Evolutionary conservation across 257 asterid genomes (phyloP), one percentile per base, ranked within the genome.

Genomic region (Parsonsia alboflavescens): DNA sequence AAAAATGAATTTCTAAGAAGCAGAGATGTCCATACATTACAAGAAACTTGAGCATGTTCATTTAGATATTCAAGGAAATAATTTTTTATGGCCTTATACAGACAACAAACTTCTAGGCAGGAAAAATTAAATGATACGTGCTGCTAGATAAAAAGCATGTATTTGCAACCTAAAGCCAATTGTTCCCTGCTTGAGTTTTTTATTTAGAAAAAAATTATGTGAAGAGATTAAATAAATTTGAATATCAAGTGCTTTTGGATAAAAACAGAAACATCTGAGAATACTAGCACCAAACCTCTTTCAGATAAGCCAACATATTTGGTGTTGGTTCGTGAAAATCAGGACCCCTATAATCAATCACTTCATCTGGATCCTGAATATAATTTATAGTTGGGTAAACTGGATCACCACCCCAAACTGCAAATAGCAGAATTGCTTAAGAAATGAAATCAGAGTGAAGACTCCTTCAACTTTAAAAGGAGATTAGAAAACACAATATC

Each of bases 391-490:
- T 94, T 30, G 99, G 99, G 82, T 94, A 94, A 78, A 94, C 99
- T 26, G 99, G 98, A 78, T 93, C 98, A 75, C 98, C 98, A 76
- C 98, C 98, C 98, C 98, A 93, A 84, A 93, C 98, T 93, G 90
- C 87, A 84, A 70, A 75, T 57, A 50, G 53, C 49, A 75, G 39
- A 24, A 71, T 24, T 36, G 59, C 22, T 1, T 66, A 9, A 6
- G 28, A 54, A 54, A 6, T 21, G 61, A 21, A 54, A 54, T 8
- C 24, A 54, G 61, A n/a, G 61, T 10, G 28, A 19, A 5, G 5
- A 42, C 17, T 75, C 13, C 12, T 45, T 52, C 26, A 58, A 10
- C 3, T 24, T 13, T 30, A 15, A 26, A 26, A 69, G 42, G 73
- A 36, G 30, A 39, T 70, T 36, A 64, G 65, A 28, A 7, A 70